phyloP scores from a whole-genome alignment of 2,329 filamentous ascomycete genomes.

The Arthrobotrys musiformis region DNA sequence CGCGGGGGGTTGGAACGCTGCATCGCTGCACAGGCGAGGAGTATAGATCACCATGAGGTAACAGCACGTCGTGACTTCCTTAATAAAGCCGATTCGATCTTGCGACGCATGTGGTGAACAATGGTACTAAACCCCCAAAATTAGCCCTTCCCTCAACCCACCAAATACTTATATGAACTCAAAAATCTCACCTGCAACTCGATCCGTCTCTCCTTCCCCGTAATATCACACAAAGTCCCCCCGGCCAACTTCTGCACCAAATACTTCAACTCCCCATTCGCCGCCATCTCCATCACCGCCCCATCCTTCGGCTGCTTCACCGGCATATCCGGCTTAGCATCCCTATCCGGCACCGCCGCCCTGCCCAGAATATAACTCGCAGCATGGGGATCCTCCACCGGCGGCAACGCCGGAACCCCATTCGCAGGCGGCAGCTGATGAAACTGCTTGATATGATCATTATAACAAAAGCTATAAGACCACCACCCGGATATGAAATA shows the following conservation, averaged over 20 bases:
- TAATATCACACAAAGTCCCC: constrained; percentile 87
- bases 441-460: constrained; percentile 86
- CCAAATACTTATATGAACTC: neutral
- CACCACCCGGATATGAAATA: constrained; percentile 80
- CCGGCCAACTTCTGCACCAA: constrained; percentile 82
- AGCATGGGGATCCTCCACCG: constrained; percentile 78
- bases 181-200: constrained; percentile 73
- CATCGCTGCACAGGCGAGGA: constrained; percentile 84
- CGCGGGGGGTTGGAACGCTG: constrained; percentile 83
- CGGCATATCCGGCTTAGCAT: constrained; percentile 61
- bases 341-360: constrained; percentile 63
- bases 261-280: constrained; percentile 85
- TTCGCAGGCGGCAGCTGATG: constrained; percentile 80
- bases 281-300: constrained; percentile 73
- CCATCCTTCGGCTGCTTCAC: too few relatives aligned
- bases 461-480: constrained; percentile 96
- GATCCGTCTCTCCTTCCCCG: constrained; percentile 80
- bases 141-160: neutral
- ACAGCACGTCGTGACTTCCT: constrained; percentile 88
- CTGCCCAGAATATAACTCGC: constrained; percentile 81
- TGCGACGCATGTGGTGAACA: constrained; percentile 79
- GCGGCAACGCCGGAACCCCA: constrained; percentile 71
- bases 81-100: constrained; percentile 89
- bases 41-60: constrained; percentile 95
- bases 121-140: constrained; percentile 65